Evolutionary conservation across 371 early-diverging fungal species (phyloP), one percentile per base, ranked within the genome.

Genomic region (Mucor sp.): DNA sequence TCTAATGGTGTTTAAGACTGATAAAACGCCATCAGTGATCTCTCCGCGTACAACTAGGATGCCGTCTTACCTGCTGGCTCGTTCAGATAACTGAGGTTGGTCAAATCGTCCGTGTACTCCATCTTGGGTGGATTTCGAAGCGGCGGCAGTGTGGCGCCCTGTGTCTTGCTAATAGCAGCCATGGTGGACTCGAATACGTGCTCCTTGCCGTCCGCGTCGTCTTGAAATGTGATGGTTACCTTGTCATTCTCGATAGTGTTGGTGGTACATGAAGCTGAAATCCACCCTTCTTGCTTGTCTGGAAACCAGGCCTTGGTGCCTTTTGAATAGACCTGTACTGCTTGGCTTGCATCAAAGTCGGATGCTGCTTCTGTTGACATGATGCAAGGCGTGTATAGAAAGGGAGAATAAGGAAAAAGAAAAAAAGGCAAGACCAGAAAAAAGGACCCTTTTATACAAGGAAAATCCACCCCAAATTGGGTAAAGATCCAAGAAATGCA

Each of bases 91-190:
- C 94, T 93, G 43, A 97, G 84, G 66, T 87, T 92, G 6, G 97
- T 95, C 73, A 97, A 76, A 76, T 96, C 98, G 77, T 98, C 97
- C 50, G 91, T 91, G 58, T 93, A 92, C 67, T 96, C 96, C 63
- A 93, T 83, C 41, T 87, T 83, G 0, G 93, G 94, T 37, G 98
- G 97, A 74, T 97, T 96, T 77, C 94, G 87, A 57, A 97, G 79
- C 15, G 95, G 96, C 19, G 96, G 97, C 39, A 97, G 82, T 35
- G 83, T 87, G 33, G 85, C 81, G 63, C 82, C 87, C 66, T 89
- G 85, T 57, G 71, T 69, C 63, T 87, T 88, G 37, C 80, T 72
- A 21, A 95, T 85, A 70, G 93, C 89, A 41, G 75, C 72, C 15
- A 92, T 60, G 11, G 93, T 89, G 27, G 93, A 86, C 59, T 90